A percentile compares a stretch with the other conserved stretches of the same genome.
Evolutionary conservation across 2,329 filamentous ascomycete genomes (phyloP).

Genomic region (Lojkania enalia): DNA sequence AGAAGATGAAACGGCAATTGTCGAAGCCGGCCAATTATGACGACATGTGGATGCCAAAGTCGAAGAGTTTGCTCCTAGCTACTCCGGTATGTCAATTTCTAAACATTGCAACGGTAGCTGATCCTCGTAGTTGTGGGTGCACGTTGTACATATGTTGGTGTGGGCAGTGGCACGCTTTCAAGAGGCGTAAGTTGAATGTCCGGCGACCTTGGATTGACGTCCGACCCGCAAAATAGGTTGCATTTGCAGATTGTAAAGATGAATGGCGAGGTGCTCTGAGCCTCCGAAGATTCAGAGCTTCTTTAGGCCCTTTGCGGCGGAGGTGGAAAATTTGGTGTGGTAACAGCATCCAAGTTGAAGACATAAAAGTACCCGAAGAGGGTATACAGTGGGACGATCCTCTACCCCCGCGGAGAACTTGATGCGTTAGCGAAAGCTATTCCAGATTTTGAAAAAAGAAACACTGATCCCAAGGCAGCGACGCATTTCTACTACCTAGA

Average conservation of each 20-base stretch:
- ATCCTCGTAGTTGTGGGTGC: conserved; percentile 34
- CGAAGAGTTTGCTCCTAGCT: conserved; percentile 39
- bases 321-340: conserved; percentile 41
- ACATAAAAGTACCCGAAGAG: conserved; percentile 30
- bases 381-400: conserved; percentile 21
- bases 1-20: conserved; percentile 31
- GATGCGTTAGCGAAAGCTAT: conserved; percentile 21
- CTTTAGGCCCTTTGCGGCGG: conserved; percentile 49
- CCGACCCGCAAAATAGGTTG: conserved; percentile 47
- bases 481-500: conserved; percentile 29
- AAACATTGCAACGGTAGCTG: neutral
- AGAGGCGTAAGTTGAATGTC: conserved; percentile 48
- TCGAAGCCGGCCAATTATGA: conserved; percentile 47
- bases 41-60: conserved; percentile 42
- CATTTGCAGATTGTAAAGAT: conserved; percentile 45
- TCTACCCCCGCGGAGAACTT: conserved; percentile 13
- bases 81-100: conserved; percentile 25
- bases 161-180: conserved; percentile 42
- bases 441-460: conserved; percentile 22
- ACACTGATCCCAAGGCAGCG: conserved; percentile 32
- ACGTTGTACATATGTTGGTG: conserved; percentile 45
- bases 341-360: conserved; percentile 30
- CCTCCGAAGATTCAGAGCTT: conserved; percentile 45
- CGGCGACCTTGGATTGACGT: conserved; percentile 43
- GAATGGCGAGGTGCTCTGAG: conserved; percentile 46